Evolutionary conservation across 345 rosid species (phyloP), one percentile per base, ranked within the genome.

Genomic region (Populus euphratica): DNA sequence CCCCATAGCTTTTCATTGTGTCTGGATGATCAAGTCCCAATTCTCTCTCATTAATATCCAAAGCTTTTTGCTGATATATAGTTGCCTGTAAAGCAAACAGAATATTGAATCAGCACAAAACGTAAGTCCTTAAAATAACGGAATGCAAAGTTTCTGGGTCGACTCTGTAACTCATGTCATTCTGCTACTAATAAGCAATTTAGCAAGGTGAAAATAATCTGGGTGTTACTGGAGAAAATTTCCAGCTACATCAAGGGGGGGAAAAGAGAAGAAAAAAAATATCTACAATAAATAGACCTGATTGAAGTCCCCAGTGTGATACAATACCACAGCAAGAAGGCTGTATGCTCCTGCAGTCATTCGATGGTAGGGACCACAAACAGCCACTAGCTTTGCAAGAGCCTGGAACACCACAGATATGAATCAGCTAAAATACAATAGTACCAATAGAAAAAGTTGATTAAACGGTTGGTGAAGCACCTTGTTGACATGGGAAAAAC

Each of bases 321-420:
- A 96, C 70, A 96, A 83, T 74, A 96, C 97, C 50, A 96, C 98
- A 78, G 99, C 98, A 85, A 96, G 99, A 84, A 96, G 97, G 84
- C 99, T 96, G 86, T 93, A 96, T 80, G 98, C 99, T 83, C 99
- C 99, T 38, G 99, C 99, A 74, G 99, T 96, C 99, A 93, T 96
- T 80, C 98, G 89, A 81, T 96, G 96, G 81, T 91, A 96, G 68
- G 99, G 99, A 81, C 99, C 99, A 52, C 99, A 96, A 69, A 96
- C 99, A 69, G 98, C 92, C 27, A 96, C 97, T 77, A 96, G 95
- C 83, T 96, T 96, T 78, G 98, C 90, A 80, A 96, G 94, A 78
- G 99, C 99, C 99, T 96, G 80, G 67, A 75, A 70, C 36, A 81
- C 76, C 83, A 74, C 18, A 80, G 47, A 79, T 78, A 59, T 68